These are phyloP conservation scores for Ganoderma lucidum DNA, from an alignment of 1,284 basidiomycete genomes.

Conservation along the genomic window DNA sequence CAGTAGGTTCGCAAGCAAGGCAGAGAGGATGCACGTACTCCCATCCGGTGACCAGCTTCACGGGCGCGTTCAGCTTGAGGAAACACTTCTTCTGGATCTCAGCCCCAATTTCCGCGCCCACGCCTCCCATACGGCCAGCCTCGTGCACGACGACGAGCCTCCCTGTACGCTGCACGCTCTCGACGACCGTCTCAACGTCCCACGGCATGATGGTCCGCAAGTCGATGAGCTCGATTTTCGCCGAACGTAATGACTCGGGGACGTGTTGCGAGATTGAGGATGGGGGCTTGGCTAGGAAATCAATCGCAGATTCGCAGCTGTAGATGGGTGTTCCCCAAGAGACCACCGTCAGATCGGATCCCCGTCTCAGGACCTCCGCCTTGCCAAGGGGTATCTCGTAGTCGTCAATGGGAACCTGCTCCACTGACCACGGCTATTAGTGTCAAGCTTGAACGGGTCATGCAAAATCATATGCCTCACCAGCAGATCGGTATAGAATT, in stretches of 20 bases:
- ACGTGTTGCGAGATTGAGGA: slow-evolving; percentile 72
- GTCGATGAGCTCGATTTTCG: slow-evolving; percentile 91
- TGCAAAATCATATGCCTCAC: slow-evolving; percentile 42
- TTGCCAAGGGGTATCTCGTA: slow-evolving; percentile 82
- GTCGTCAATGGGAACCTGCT: slow-evolving; percentile 92
- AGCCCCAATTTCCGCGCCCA: slow-evolving; percentile 88
- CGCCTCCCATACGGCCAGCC: slow-evolving; percentile 85
- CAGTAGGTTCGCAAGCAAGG: slow-evolving; percentile 29
- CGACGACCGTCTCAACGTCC: slow-evolving; percentile 83
- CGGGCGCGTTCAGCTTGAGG: slow-evolving; percentile 86
- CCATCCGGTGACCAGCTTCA: slow-evolving; percentile 90
- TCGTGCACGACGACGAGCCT: slow-evolving; percentile 92
- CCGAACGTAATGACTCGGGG: slow-evolving; percentile 71
- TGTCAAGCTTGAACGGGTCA: background rate
- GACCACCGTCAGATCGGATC: slow-evolving; percentile 87
- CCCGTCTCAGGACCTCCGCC: slow-evolving; percentile 79
- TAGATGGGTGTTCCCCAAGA: slow-evolving; percentile 95
- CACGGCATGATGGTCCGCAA: slow-evolving; percentile 90
- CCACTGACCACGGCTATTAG: slow-evolving; percentile 55
- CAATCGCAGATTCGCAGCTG: slow-evolving; percentile 84
- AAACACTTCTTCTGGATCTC: slow-evolving; percentile 90
- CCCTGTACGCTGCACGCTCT: slow-evolving; percentile 85
- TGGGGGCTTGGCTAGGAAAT: slow-evolving; percentile 74
- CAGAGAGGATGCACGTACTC: slow-evolving; percentile 68
- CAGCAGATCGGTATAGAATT: slow-evolving; percentile 84